Evolutionary conservation across 306 rosid species (phyloP).

Genomic region (Fragaria vesca): DNA sequence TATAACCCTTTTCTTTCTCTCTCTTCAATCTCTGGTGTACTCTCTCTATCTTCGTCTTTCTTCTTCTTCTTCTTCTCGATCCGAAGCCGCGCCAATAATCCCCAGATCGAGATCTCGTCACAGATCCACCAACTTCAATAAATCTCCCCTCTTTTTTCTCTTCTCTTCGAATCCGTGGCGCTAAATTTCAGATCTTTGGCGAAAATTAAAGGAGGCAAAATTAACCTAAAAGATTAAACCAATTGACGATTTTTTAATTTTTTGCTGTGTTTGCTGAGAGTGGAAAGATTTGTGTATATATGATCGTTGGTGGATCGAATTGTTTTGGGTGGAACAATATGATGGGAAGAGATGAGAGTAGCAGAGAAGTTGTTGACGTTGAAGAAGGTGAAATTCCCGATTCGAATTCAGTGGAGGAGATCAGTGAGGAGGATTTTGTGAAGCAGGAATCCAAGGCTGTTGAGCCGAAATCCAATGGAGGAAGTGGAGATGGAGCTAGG

Average conservation of each 20-base stretch:
- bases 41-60: neutral
- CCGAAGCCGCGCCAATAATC: neutral
- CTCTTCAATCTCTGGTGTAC: neutral
- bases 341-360: constrained; percentile 54
- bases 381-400: constrained; percentile 98
- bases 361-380: constrained; percentile 56
- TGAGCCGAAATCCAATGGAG: constrained; percentile 40
- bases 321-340: constrained; percentile 28
- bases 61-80: neutral
- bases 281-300: constrained; percentile 30
- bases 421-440: constrained; percentile 75
- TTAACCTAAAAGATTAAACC: constrained; percentile 20
- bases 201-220: constrained; percentile 14
- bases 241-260: neutral
- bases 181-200: constrained; percentile 26
- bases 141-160: neutral
- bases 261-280: neutral
- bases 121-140: constrained; percentile 15
- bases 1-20: neutral
- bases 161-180: neutral
- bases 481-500: constrained; percentile 35
- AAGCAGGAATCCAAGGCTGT: constrained; percentile 47
- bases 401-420: constrained; percentile 89
- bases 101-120: constrained; percentile 7
- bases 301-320: constrained; percentile 55